Evolutionary conservation across 2,329 filamentous ascomycete genomes (phyloP), one percentile per base, ranked within the genome.

Genomic region (Aschersonia sp.): DNA sequence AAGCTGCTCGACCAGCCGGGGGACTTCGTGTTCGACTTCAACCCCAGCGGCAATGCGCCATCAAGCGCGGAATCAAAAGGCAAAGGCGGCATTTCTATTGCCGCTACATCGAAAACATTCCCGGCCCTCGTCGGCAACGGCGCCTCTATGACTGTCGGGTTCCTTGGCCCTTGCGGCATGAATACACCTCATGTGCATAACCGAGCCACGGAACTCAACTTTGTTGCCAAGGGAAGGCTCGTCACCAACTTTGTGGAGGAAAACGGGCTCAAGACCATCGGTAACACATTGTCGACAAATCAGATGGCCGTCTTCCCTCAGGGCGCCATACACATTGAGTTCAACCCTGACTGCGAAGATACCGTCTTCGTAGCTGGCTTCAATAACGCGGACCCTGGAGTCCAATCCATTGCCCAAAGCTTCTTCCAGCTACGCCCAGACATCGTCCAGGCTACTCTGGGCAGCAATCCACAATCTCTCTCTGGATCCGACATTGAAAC

Each of bases 111-210:
- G 46, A 64, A 66, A 52, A 70, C 68, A 30, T 72, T 74, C 58
- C 72, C 71, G 0, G 68, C 70, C 12, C 65, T 76, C 22, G 65
- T 72, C 48, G 67, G 68, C 49, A 71, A 67, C 31, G 67, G 66
- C 30, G 63, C 65, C 14, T 62, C 63, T 48, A 71, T 71, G 62
- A 68, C 70, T 2, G 59, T 74, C 14, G 72, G 68, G 41, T 72
- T 71, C 58, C 59, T 74, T 46, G 66, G 66, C 14, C 64, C 63
- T 31, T 76, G 71, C 56, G 71, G 68, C 48, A 69, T 75, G 58
- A 73, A 72, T 59, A 73, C 68, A 4, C 66, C 67, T 4, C 71
- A 73, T 56, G 63, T 67, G 1, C 71, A 73, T 56, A 67, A 66
- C 45, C 68, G 71, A 41, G 64, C 66, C 30, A 65, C 66, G 14